These are phyloP conservation scores for Aspergillus sp. DNA, from an alignment of 2,329 filamentous ascomycete genomes.

Conservation along the genomic window DNA sequence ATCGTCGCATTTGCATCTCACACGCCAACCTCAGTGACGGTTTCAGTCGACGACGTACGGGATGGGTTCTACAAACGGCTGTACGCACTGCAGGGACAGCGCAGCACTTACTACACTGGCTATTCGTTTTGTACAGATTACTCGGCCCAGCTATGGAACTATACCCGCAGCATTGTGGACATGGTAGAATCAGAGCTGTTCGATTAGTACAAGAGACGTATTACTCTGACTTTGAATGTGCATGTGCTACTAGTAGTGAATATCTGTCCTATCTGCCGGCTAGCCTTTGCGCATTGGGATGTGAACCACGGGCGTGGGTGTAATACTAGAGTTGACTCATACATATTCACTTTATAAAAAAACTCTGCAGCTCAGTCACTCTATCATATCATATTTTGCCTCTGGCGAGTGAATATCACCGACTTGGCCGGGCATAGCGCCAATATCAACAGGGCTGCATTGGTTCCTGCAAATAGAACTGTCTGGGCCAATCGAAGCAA, in stretches of 20 bases:
- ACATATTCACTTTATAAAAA: background rate
- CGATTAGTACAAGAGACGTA: too few relatives aligned
- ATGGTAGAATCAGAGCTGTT: background rate
- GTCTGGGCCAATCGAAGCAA: too few relatives aligned
- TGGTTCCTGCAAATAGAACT: too few relatives aligned
- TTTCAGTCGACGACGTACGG: slow-evolving; percentile 34
- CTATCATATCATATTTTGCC: too few relatives aligned
- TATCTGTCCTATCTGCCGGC: too few relatives aligned
- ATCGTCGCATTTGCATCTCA: slow-evolving; percentile 38
- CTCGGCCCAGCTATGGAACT: slow-evolving; percentile 22
- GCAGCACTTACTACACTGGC: slow-evolving; percentile 49
- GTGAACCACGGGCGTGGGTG: background rate
- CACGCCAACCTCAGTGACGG: slow-evolving; percentile 32
- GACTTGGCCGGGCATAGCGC: too few relatives aligned
- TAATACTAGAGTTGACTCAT: background rate
- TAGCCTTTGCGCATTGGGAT: too few relatives aligned
- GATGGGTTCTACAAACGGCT: slow-evolving; percentile 44
- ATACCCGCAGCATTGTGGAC: slow-evolving; percentile 13
- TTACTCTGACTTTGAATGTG: too few relatives aligned
- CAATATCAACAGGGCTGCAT: too few relatives aligned
- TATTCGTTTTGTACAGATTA: slow-evolving; percentile 32
- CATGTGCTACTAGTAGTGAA: too few relatives aligned
- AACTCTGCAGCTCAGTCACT: too few relatives aligned
- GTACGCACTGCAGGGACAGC: slow-evolving; percentile 44
- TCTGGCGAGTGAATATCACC: background rate